phyloP scores from a whole-genome alignment of 164 flowering plant genomes.

The Hamamelis virginiana region DNA sequence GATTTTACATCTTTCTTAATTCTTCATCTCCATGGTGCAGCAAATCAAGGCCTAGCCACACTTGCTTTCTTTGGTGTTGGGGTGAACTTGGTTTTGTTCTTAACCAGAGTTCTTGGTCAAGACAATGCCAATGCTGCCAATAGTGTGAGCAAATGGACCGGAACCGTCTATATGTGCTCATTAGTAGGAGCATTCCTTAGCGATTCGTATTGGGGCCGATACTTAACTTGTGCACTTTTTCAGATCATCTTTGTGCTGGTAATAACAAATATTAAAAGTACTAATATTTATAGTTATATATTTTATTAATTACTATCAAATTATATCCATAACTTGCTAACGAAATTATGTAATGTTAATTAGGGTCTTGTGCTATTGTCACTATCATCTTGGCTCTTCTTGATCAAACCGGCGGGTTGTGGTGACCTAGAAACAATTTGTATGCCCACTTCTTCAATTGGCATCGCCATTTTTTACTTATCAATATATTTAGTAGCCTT shows the following conservation, averaged over 20 bases:
- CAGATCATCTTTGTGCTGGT: slow-evolving; percentile 69
- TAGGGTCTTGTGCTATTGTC: slow-evolving; percentile 75
- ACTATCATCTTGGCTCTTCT: slow-evolving; percentile 54
- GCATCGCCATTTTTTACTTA: slow-evolving; percentile 51
- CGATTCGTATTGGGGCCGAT: slow-evolving; percentile 88
- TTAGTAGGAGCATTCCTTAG: slow-evolving; percentile 81
- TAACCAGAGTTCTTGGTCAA: slow-evolving; percentile 73
- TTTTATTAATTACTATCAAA: neutral
- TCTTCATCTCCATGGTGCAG: slow-evolving; percentile 31
- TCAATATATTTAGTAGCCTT: slow-evolving; percentile 79
- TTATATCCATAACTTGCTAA: neutral
- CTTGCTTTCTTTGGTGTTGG: slow-evolving; percentile 89
- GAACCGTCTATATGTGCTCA: slow-evolving; percentile 78
- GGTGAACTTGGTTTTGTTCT: slow-evolving; percentile 81
- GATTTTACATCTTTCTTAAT: too few species aligned
- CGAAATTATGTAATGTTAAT: neutral
- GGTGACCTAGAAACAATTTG: slow-evolving; percentile 50
- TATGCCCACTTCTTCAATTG: slow-evolving; percentile 33
- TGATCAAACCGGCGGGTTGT: slow-evolving; percentile 69
- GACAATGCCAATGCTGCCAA: slow-evolving; percentile 76
- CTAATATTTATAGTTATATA: neutral
- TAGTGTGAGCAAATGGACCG: slow-evolving; percentile 80
- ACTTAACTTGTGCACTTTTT: slow-evolving; percentile 69
- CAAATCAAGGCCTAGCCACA: slow-evolving; percentile 79
- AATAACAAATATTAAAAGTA: slow-evolving; percentile 9